Conservation (phyloP, 306 rosid species). For the Cucurbita ficifolia region DNA sequence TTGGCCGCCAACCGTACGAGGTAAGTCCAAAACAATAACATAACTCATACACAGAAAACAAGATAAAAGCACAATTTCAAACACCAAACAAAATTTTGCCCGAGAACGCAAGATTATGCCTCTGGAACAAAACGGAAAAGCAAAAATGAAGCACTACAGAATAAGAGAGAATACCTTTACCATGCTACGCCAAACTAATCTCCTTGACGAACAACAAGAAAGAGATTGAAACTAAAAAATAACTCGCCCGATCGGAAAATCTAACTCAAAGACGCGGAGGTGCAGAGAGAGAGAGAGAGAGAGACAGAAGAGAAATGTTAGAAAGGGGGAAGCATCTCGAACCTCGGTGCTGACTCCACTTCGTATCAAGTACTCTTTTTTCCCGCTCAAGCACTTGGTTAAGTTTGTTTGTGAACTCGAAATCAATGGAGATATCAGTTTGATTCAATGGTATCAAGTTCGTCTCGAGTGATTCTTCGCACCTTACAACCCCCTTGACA, state of each 20-base stretch:
- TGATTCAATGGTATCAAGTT: constrained; percentile 79
- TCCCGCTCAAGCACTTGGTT: too few species aligned
- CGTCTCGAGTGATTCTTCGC: constrained; percentile 36
- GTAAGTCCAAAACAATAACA: background rate
- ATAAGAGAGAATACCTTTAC: background rate
- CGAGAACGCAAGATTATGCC: background rate
- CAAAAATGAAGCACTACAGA: background rate
- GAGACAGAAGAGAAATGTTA: background rate
- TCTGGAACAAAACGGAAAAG: background rate
- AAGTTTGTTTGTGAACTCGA: constrained; percentile 75
- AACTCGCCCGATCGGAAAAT: background rate
- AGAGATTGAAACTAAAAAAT: background rate
- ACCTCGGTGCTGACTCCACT: background rate
- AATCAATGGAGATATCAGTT: constrained; percentile 68
- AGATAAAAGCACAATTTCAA: background rate
- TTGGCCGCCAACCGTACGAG: background rate
- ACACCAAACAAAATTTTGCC: background rate
- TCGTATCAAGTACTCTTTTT: background rate
- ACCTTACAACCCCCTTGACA: too few species aligned
- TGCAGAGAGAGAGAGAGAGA: background rate
- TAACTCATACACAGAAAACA: background rate
- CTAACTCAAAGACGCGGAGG: background rate
- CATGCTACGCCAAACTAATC: background rate
- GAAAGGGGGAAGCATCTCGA: background rate
- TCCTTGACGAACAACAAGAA: background rate